Percentiles rank a stretch among this genome's conserved stretches.
phyloP scores from a whole-genome alignment of 2,329 filamentous ascomycete genomes.

The Ascochyta rabiei region DNA sequence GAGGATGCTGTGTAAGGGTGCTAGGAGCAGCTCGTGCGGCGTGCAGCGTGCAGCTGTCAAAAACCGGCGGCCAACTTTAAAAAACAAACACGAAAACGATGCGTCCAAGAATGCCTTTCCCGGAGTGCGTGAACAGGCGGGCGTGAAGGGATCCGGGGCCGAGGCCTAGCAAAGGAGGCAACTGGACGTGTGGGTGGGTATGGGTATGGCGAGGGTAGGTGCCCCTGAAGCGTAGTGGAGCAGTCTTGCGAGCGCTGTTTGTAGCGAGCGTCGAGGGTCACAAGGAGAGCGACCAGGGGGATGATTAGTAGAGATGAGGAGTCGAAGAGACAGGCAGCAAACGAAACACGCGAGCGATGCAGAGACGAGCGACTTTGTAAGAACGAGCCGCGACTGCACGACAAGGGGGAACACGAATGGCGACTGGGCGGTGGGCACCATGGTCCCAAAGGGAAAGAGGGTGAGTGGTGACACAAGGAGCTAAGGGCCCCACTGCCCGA shows the following conservation, averaged over 20 bases:
- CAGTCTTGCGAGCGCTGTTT: background rate
- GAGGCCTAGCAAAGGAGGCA: slow-evolving; percentile 12
- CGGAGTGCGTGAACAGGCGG: background rate
- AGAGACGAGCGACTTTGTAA: slow-evolving; percentile 5
- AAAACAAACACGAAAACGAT: background rate
- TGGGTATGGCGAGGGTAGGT: slow-evolving; percentile 4
- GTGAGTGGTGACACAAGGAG: background rate
- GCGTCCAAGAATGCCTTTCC: slow-evolving; percentile 1
- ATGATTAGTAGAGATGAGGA: background rate
- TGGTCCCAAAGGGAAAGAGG: slow-evolving; percentile 3
- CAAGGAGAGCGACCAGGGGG: slow-evolving; percentile 4
- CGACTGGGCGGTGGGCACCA: slow-evolving; percentile 1
- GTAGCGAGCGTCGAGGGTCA: slow-evolving; percentile 15
- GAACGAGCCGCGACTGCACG: background rate
- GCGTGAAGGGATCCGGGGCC: background rate
- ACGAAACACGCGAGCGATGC: slow-evolving; percentile 12
- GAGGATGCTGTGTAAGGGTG: slow-evolving; percentile 42
- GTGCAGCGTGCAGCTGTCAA: slow-evolving; percentile 35
- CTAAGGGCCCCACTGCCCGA: background rate
- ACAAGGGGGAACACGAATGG: background rate
- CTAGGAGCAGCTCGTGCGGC: slow-evolving; percentile 25
- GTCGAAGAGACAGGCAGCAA: slow-evolving; percentile 5
- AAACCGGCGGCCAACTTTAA: slow-evolving; percentile 9
- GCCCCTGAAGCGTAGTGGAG: slow-evolving; percentile 14
- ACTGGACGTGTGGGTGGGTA: background rate